phyloP scores from a whole-genome alignment of 768 basidiomycete genomes.

The Basidioascus undulatus region DNA sequence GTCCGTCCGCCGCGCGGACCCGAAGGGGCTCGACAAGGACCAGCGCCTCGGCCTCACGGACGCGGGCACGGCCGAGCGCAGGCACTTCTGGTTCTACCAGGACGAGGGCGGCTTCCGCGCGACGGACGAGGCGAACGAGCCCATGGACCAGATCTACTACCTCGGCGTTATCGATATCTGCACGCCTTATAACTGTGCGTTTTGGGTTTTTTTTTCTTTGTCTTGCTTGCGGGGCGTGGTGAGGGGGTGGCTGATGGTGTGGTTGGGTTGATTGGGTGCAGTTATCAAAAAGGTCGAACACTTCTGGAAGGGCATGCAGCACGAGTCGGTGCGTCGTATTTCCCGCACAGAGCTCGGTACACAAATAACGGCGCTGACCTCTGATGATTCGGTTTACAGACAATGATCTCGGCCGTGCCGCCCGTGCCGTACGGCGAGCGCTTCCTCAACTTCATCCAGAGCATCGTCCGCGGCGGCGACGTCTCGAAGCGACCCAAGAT shows the following conservation, averaged over 20 bases:
- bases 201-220: too few relatives aligned
- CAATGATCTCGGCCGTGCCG: conserved; percentile 82
- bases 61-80: conserved; percentile 35
- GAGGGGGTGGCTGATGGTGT: too few relatives aligned
- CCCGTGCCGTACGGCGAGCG: conserved; percentile 68
- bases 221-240: too few relatives aligned
- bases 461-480: conserved; percentile 46
- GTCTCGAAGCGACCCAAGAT: conserved; percentile 25
- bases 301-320: conserved; percentile 70
- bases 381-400: conserved; percentile 25
- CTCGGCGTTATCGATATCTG: conserved; percentile 82
- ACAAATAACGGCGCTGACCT: too few relatives aligned
- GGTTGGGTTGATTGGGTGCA: too few relatives aligned
- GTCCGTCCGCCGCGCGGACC: conserved; percentile 65
- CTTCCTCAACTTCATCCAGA: conserved; percentile 28
- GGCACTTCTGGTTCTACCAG: conserved; percentile 77
- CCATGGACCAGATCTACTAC: conserved; percentile 29
- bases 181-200: conserved; percentile 54
- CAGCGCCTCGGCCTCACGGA: conserved; percentile 40
- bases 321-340: conserved; percentile 52
- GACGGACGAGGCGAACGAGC: conserved; percentile 59
- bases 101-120: conserved; percentile 84
- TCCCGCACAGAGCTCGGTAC: too few relatives aligned
- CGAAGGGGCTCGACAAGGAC: conserved; percentile 33
- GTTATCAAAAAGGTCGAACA: conserved; percentile 67